Conservation (phyloP, 305 asterid species). For the Fraxinus platypoda region DNA sequence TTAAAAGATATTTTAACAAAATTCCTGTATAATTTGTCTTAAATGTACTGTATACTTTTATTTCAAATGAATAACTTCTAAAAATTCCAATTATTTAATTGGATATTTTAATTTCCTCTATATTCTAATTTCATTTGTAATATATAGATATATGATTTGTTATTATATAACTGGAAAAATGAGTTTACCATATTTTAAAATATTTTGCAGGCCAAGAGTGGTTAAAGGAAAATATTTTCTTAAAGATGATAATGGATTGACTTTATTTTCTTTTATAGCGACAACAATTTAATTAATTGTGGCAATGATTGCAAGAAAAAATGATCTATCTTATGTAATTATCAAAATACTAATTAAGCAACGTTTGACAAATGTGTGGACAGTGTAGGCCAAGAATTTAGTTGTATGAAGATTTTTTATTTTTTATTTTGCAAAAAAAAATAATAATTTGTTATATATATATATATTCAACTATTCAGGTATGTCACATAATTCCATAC, state of each 20-base stretch:
- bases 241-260: background rate
- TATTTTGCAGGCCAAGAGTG: background rate
- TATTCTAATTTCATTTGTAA: background rate
- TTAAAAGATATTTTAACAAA: background rate
- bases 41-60: background rate
- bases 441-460: too few relatives aligned
- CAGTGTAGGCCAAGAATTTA: background rate
- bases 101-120: background rate
- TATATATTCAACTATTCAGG: too few relatives aligned
- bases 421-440: too few relatives aligned
- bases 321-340: background rate
- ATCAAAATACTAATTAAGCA: background rate
- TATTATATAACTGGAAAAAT: background rate
- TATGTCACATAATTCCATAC: too few relatives aligned
- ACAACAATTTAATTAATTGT: background rate
- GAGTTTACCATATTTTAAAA: background rate
- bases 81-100: background rate
- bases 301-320: background rate
- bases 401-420: background rate
- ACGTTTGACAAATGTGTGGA: background rate
- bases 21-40: background rate
- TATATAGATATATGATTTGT: background rate
- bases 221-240: background rate
- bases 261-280: background rate
- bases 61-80: conserved; percentile 8